Conservation (phyloP, 805 yeast species). For the Candida tammaniensis region DNA sequence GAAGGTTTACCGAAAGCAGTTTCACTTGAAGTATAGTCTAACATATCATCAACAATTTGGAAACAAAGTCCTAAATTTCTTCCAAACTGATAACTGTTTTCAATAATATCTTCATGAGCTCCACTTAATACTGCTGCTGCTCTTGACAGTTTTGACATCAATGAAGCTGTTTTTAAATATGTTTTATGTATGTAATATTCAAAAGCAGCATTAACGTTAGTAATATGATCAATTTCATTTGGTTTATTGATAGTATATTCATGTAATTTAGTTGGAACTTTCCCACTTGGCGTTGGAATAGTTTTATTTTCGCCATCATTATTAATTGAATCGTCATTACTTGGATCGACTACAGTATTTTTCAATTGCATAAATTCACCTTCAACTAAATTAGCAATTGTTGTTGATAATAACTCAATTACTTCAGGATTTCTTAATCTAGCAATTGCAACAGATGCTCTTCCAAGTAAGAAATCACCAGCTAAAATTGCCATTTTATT, state of each 20-base stretch:
- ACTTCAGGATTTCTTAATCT: constrained; percentile 95
- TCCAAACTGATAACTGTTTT: constrained; percentile 87
- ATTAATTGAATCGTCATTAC: constrained; percentile 43
- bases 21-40: constrained; percentile 89
- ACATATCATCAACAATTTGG: constrained; percentile 94
- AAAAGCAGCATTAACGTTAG: constrained; percentile 82
- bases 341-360: constrained; percentile 67
- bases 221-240: constrained; percentile 48
- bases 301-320: constrained; percentile 47
- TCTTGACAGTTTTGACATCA: constrained; percentile 90
- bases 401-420: constrained; percentile 89
- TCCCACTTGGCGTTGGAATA: constrained; percentile 60
- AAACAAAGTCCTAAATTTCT: constrained; percentile 91
- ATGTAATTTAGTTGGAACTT: constrained; percentile 56
- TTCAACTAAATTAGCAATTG: constrained; percentile 95
- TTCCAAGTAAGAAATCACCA: constrained; percentile 91
- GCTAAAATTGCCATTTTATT: constrained; percentile 97
- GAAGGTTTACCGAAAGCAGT: constrained; percentile 90
- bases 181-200: constrained; percentile 95
- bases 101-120: constrained; percentile 69
- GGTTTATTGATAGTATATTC: constrained; percentile 51
- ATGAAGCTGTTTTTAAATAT: constrained; percentile 88
- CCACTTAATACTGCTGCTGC: constrained; percentile 94
- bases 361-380: constrained; percentile 99
- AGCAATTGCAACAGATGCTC: constrained; percentile 95